Evolutionary conservation across 129 eudicot genomes (phyloP), one percentile per base, ranked within the genome.

Genomic region (Cynara cardunculus): DNA sequence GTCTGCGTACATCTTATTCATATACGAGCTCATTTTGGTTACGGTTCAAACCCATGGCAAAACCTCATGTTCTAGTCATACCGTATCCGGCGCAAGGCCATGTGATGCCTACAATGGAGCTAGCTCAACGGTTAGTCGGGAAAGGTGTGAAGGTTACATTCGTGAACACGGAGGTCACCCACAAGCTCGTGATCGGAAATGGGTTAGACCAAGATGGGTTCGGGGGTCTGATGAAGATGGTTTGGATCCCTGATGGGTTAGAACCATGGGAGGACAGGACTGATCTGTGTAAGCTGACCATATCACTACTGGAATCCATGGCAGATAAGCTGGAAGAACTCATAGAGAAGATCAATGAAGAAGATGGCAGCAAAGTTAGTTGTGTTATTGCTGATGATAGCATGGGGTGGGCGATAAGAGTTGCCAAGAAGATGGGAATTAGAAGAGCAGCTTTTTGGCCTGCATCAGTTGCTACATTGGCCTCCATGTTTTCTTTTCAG

Each of bases 11-110:
- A 56, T 56, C 65, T 56, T 56, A 56, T 2, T 8, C 8, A 56
- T 1, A 56, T 56, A 41, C 9, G 0, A 0, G 19, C 2, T 56
- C 22, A 19, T 18, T 56, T 56, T 0, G 2, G 65, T n/a, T n/a
- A n/a, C n/a, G n/a, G n/a, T n/a, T n/a, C 13, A 2, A 53, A 53
- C 34, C 39, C 72, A 82, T 82, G 85, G 53, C 67, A 31, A 82
- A 25, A 32, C 65, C 85, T 53, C 85, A 90, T 66, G 82, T 87
- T 37, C 26, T 90, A 32, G 82, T 82, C 18, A 73, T 87, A 69
- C 91, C 94, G 7, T 88, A 79, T 78, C 97, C 97, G 4, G 91
- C 90, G 65, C 97, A 91, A 84, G 97, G 97, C 65, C 93, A 91
- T 82, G 93, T 91, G 16, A 87, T 91, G 41, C 97, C 97, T 14